Evolutionary conservation across 2,329 filamentous ascomycete genomes (phyloP).

Genomic region (Cercospora berteroae): DNA sequence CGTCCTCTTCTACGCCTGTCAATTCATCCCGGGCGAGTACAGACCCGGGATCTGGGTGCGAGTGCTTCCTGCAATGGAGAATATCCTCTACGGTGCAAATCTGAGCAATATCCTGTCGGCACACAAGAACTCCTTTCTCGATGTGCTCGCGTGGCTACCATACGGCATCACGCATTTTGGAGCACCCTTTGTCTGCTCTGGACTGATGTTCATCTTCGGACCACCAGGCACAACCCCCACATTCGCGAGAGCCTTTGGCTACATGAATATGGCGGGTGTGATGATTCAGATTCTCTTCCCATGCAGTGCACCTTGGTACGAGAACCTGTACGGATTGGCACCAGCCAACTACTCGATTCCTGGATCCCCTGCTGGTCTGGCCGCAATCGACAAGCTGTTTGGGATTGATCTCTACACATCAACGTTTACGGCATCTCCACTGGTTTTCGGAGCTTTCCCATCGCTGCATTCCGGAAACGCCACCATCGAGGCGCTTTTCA

Average conservation of each 20-base stretch:
- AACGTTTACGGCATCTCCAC: constrained; percentile 81
- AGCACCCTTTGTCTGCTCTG: constrained; percentile 74
- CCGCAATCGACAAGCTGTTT: constrained; percentile 83
- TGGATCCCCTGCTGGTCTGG: constrained; percentile 84
- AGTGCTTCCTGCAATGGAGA: constrained; percentile 89
- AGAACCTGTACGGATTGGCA: constrained; percentile 85
- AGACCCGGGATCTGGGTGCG: constrained; percentile 94
- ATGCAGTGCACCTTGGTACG: constrained; percentile 95
- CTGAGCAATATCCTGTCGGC: constrained; percentile 92
- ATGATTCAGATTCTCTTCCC: constrained; percentile 86
- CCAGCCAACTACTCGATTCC: constrained; percentile 90
- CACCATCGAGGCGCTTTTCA: constrained; percentile 85
- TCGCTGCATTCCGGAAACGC: constrained; percentile 88
- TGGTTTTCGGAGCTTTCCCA: constrained; percentile 94
- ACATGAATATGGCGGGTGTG: constrained; percentile 86
- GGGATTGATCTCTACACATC: constrained; percentile 92
- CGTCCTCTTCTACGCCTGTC: constrained; percentile 86
- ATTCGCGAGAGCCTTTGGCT: constrained; percentile 84
- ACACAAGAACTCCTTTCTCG: constrained; percentile 78
- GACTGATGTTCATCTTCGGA: constrained; percentile 81
- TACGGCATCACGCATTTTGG: constrained; percentile 91
- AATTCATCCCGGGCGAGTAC: constrained; percentile 86
- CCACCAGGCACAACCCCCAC: constrained; percentile 81
- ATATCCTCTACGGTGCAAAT: constrained; percentile 94
- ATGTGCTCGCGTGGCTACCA: constrained; percentile 87